Evolutionary conservation across 2,329 filamentous ascomycete species (phyloP), one percentile per base, ranked within the genome.

Genomic region (Penicillium olsonii): DNA sequence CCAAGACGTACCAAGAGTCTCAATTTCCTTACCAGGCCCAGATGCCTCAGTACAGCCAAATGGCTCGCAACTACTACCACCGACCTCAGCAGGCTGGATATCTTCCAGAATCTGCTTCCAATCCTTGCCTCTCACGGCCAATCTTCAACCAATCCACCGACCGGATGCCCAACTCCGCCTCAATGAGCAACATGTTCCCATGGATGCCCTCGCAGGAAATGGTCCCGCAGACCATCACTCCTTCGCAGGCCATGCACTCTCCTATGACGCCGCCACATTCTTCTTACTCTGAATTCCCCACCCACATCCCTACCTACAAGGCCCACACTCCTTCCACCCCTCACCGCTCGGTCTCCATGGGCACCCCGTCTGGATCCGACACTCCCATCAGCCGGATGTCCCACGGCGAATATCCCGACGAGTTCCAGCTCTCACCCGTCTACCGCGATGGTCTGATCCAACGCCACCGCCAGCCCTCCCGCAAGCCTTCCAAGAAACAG

Each of bases 181-280:
- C 69, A 5, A 71, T 71, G 68, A 55, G 58, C 27, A 69, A 69
- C 49, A 69, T 71, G 61, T 46, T 68, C 11, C 63, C 61, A 2
- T 72, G 68, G 68, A 69, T 72, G 61, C 61, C 61, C 0, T 58
- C 66, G 1, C 45, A 61, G 4, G 68, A 71, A 26, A 60, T 72
- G 50, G 54, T 65, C 11, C 63, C 68, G 1, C 65, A 70, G 45
- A 72, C 69, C 5, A 71, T 72, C 49, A 61, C 66, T 4, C 69
- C 69, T 9, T 59, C 60, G 1, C 69, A 71, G 52, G 68, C 67
- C 1, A 65, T 67, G 26, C 22, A 4, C 22, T 56, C 55, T n/a
- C 69, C 68, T 2, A 64, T 68, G 24, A 72, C 69, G 10, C 69
- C 69, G 12, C 68, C 68, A 2, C 62, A 68, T 4, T 65, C 69